A percentile compares a stretch with the other conserved stretches of the same genome.
Conservation (phyloP, 169 alveolate genomes). For the Cryptosporidium ubiquitum region DNA sequence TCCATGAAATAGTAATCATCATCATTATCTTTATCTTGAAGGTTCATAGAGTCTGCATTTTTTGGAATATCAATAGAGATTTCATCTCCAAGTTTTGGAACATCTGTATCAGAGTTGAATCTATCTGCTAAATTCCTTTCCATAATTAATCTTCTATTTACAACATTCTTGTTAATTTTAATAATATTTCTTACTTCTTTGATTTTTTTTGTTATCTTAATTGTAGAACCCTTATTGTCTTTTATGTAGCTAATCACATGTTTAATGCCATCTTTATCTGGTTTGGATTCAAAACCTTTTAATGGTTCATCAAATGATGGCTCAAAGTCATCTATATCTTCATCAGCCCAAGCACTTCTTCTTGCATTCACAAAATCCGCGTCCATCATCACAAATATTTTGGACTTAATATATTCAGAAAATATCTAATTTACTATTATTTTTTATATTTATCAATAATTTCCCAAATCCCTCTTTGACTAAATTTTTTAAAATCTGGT, state of each 20-base stretch:
- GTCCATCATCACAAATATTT: constrained; percentile 6
- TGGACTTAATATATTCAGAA: neutral
- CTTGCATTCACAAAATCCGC: constrained; percentile 19
- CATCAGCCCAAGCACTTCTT: constrained; percentile 74
- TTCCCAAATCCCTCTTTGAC: neutral
- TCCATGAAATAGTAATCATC: constrained; percentile 78
- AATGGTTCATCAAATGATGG: constrained; percentile 72
- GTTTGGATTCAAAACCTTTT: constrained; percentile 70
- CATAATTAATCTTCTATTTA: constrained; percentile 38
- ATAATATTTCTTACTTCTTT: constrained; percentile 43
- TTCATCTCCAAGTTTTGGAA: constrained; percentile 77
- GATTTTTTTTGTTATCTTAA: constrained; percentile 48
- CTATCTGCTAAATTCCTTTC: constrained; percentile 45
- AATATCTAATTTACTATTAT: neutral
- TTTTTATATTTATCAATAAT: neutral
- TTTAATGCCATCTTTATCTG: constrained; percentile 71
- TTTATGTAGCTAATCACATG: constrained; percentile 63
- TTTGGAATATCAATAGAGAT: constrained; percentile 79
- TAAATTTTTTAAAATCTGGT: too few relatives aligned
- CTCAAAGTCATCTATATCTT: constrained; percentile 72
- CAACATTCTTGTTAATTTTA: constrained; percentile 48
- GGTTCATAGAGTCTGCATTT: constrained; percentile 68
- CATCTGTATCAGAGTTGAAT: constrained; percentile 65
- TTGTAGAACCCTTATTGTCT: constrained; percentile 54
- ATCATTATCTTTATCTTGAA: constrained; percentile 75